Base-by-base conservation (phyloP, 768 basidiomycete species). In the Cubamyces sp. region DNA sequence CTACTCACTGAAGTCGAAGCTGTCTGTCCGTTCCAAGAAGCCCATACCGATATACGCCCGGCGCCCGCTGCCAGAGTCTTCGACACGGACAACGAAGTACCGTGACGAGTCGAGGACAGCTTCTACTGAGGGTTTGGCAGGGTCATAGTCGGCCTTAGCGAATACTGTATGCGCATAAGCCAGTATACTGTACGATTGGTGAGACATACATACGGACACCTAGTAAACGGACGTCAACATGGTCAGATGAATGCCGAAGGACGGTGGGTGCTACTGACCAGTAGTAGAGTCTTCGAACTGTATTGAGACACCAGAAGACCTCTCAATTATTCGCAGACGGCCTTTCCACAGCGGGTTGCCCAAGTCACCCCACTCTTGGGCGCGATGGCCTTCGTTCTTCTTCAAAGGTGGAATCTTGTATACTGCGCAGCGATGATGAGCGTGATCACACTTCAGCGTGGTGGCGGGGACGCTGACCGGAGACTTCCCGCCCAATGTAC, bases 11-110 rank as follows among this genome's bases (percentile, higher is more conserved):
- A 94, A 94, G 74, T 94, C 94, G 73, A 95, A 95, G 65, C 92
- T 91, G 67, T 94, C 93, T 8, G 91, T 82, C 23, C 94, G 83
- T 71, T 96, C 94, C 21, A 84, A 83, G 73, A 95, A 98, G 16
- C 95, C 95, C 83, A 97, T 88, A 5, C 95, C 95, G 60, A 98
- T 93, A 70, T 93, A 95, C 1, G 96, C 95, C 72, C 92, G 90
- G 74, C 84, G 87, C 21, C 93, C 93, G 16, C 79, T 81, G 68
- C 34, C 34, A 34, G 34, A 34, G 34, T 96, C 94, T 73, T 97
- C 95, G 2, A 97, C 90, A 56, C 93, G 83, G 43, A 97, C 79
- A 16, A 96, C 95, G 71, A 98, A 98, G 73, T 98, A 98, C 50
- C 95, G 86, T 12, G 94, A 96, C 1, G 94, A 96, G 73, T 98